phyloP scores from a whole-genome alignment of 208 protist genomes.

The Acanthamoeba triangularis region DNA sequence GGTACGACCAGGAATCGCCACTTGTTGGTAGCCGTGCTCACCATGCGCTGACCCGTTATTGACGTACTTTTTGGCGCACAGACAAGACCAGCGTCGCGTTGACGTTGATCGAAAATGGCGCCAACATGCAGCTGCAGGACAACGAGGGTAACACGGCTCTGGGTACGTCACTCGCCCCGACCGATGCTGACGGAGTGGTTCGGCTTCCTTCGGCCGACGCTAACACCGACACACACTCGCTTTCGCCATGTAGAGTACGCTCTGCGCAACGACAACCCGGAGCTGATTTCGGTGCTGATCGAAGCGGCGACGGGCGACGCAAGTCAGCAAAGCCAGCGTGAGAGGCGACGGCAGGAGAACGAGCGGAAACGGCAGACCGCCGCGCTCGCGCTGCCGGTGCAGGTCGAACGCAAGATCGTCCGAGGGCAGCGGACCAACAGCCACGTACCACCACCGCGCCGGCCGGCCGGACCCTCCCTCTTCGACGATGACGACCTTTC shows the following conservation, averaged over 20 bases:
- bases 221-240: neutral
- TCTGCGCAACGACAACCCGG: conserved; percentile 21
- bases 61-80: neutral
- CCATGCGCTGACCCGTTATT: neutral
- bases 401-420: conserved; percentile 17
- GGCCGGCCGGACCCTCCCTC: neutral
- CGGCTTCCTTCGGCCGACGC: neutral
- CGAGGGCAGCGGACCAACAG: neutral
- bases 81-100: conserved; percentile 26
- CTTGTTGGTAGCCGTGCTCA: neutral
- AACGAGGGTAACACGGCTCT: conserved; percentile 35
- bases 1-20: neutral
- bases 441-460: neutral
- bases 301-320: conserved; percentile 6
- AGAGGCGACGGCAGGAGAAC: neutral
- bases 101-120: conserved; percentile 17
- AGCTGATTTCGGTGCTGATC: conserved; percentile 63
- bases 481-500: conserved; percentile 1
- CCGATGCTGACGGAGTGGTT: neutral
- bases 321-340: neutral
- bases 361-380: conserved; percentile 15
- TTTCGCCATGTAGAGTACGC: neutral
- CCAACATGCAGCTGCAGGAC: neutral
- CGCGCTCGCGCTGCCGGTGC: neutral
- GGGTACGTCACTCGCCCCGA: neutral